Percentiles rank a stretch among this genome's conserved stretches.
phyloP scores from a whole-genome alignment of 352 stramenopile species.

The Phytophthora niederhauseri region DNA sequence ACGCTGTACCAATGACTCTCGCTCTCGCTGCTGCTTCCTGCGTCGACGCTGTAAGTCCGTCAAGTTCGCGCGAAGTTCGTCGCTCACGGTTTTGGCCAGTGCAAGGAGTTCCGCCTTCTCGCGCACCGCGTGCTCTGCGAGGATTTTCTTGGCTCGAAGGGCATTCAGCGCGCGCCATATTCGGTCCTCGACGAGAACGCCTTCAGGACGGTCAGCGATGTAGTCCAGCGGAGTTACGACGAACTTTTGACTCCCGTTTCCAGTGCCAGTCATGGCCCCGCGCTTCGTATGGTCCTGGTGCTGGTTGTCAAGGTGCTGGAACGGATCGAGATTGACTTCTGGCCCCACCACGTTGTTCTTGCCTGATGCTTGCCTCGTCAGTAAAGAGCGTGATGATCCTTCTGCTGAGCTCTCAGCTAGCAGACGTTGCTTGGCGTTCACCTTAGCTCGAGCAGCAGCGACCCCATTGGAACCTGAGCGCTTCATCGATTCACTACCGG shows the following conservation, averaged over 20 bases:
- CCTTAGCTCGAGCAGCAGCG: slow-evolving; percentile 29
- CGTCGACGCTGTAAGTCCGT: slow-evolving; percentile 45
- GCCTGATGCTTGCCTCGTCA: slow-evolving; percentile 33
- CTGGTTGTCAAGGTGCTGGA: slow-evolving; percentile 59
- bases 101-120: slow-evolving; percentile 63
- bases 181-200: slow-evolving; percentile 63
- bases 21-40: slow-evolving; percentile 36
- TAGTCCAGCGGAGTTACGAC: slow-evolving; percentile 76
- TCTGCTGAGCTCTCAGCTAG: slow-evolving; percentile 41
- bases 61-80: slow-evolving; percentile 57
- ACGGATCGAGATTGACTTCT: slow-evolving; percentile 73
- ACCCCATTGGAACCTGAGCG: slow-evolving; percentile 13
- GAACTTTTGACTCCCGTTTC: slow-evolving; percentile 13
- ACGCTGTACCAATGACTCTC: slow-evolving; percentile 10
- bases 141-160: slow-evolving; percentile 68
- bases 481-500: slow-evolving; percentile 19
- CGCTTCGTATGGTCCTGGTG: slow-evolving; percentile 32
- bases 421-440: slow-evolving; percentile 51
- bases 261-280: slow-evolving; percentile 6
- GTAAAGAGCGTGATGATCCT: slow-evolving; percentile 35
- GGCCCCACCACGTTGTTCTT: slow-evolving; percentile 32
- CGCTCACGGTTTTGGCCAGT: slow-evolving; percentile 49
- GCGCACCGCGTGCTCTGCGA: slow-evolving; percentile 54
- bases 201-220: slow-evolving; percentile 68
- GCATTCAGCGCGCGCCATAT: slow-evolving; percentile 73